These are phyloP conservation scores for Nicotiana undulata DNA, from an alignment of 257 asterid species.

Conservation along the genomic window DNA sequence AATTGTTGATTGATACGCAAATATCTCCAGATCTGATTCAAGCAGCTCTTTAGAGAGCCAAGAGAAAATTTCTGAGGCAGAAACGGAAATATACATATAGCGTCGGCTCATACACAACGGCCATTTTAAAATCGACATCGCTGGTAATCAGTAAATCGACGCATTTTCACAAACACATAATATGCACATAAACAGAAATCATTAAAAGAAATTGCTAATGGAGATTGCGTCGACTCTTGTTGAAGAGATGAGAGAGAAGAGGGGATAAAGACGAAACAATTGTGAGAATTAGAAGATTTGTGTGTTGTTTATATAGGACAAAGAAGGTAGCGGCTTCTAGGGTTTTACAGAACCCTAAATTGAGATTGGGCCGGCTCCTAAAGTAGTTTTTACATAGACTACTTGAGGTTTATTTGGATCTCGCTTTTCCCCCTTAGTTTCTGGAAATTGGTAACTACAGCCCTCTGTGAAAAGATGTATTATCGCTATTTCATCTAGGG, in stretches of 20 bases:
- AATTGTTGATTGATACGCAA: neutral
- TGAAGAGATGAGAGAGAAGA: neutral
- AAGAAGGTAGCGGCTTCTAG: neutral
- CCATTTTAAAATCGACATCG: constrained; percentile 22
- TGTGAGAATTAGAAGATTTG: neutral
- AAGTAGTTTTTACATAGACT: neutral
- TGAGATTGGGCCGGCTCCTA: neutral
- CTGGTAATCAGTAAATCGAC: constrained; percentile 79
- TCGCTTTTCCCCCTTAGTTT: too few species aligned
- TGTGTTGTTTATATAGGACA: neutral
- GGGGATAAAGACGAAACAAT: neutral
- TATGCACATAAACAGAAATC: neutral
- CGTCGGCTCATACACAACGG: constrained; percentile 75
- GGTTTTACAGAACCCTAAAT: neutral
- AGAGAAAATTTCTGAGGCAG: constrained; percentile 12
- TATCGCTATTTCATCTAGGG: too few species aligned
- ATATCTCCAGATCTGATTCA: constrained; percentile 42
- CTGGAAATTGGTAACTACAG: too few species aligned
- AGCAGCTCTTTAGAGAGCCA: constrained; percentile 17
- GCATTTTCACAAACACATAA: constrained; percentile 6
- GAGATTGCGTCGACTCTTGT: too few species aligned
- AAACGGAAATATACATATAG: constrained; percentile 23
- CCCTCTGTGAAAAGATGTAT: too few species aligned
- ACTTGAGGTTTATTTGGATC: too few species aligned
- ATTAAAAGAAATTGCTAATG: neutral